Conservation (phyloP, 75 land plant species). For the Gnetum montanum region DNA sequence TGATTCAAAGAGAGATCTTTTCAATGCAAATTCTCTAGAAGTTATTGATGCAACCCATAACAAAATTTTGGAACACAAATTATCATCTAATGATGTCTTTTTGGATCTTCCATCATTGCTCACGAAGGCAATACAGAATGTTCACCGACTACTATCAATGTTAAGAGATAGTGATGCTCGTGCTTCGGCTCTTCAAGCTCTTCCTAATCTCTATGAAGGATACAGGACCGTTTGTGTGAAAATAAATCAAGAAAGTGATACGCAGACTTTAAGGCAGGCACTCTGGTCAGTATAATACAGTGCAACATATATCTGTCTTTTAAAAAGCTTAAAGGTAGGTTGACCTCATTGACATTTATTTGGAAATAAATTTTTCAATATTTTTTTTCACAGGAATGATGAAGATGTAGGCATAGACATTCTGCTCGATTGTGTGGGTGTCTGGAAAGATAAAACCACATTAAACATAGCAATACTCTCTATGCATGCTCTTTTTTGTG, state of each 20-base stretch:
- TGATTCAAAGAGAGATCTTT: background rate
- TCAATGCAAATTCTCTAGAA: background rate
- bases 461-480: slow-evolving; percentile 13
- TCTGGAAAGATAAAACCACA: slow-evolving; percentile 11
- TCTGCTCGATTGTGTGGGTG: slow-evolving; percentile 1
- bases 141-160: background rate
- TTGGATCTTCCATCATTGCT: slow-evolving; percentile 1
- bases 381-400: background rate
- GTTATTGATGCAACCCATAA: background rate
- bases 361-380: background rate
- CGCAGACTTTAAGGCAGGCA: background rate
- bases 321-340: background rate
- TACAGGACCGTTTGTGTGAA: background rate
- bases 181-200: background rate
- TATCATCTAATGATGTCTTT: slow-evolving; percentile 7
- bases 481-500: slow-evolving; percentile 18
- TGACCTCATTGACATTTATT: background rate
- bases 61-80: slow-evolving; percentile 9
- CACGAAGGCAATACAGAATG: background rate
- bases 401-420: background rate
- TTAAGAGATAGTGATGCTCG: background rate
- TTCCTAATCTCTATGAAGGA: background rate
- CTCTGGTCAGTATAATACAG: too few species aligned
- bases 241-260: background rate
- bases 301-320: too few species aligned